Conservation (phyloP, 371 early-diverging fungal genomes). For the Umbelopsis sp. region DNA sequence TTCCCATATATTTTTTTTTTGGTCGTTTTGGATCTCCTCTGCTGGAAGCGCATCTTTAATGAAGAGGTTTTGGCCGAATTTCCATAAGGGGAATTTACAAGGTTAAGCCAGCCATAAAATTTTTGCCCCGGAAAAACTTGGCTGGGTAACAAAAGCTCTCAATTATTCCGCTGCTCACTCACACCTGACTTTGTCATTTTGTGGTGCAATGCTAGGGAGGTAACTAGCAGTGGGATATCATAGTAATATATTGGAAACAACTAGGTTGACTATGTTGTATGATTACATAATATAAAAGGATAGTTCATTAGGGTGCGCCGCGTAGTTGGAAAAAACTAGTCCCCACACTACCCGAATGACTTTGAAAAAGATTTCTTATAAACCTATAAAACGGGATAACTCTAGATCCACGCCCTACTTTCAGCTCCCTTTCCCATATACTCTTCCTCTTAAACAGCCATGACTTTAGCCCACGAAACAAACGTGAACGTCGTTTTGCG, state of each 20-base stretch:
- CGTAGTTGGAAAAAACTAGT: not conserved
- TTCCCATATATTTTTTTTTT: not conserved
- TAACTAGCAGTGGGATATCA: not conserved
- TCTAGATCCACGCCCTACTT: not conserved
- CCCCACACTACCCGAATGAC: constrained; percentile 13
- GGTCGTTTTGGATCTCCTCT: not conserved
- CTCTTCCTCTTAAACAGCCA: not conserved
- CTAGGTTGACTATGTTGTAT: not conserved
- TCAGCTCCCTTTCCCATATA: not conserved
- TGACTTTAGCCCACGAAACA: constrained; percentile 28
- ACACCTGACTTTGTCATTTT: not conserved
- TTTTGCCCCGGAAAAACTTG: constrained; percentile 7
- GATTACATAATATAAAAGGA: not conserved
- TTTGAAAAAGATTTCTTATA: not conserved
- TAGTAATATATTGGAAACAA: not conserved
- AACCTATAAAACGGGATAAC: constrained; percentile 7
- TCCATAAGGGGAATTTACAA: constrained; percentile 1
- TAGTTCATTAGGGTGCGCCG: not conserved
- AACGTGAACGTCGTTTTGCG: constrained; percentile 32
- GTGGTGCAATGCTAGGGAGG: no score
- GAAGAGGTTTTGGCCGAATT: not conserved
- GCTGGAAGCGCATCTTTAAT: not conserved
- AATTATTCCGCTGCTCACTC: constrained; percentile 2
- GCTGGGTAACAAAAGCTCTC: constrained; percentile 1
- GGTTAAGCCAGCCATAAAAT: not conserved